Percentiles rank a stretch among this genome's conserved stretches.
These are phyloP conservation scores for Citrus sinensis DNA, from an alignment of 345 rosid species.

Conservation along the genomic window DNA sequence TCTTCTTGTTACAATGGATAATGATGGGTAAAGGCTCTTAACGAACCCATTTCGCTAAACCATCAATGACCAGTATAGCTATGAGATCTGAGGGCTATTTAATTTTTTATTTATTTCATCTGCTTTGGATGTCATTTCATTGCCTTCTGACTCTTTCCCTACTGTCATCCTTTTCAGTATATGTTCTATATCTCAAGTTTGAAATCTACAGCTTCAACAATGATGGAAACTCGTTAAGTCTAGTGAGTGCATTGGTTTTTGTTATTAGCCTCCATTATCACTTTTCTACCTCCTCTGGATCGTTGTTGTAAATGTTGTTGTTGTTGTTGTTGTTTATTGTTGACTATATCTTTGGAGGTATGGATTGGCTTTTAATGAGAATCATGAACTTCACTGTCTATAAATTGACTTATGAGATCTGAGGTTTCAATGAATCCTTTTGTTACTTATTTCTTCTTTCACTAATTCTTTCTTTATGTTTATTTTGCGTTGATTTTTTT, in stretches of 20 bases:
- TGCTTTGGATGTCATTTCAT: not conserved
- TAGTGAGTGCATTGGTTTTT: constrained; percentile 3
- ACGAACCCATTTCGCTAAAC: constrained; percentile 1
- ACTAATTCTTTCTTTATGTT: not conserved
- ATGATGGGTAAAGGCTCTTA: constrained; percentile 8
- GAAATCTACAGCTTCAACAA: not conserved
- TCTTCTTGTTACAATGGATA: not conserved
- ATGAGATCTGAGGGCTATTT: constrained; percentile 30
- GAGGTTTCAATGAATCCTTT: not conserved
- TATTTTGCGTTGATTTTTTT: not conserved
- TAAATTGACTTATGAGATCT: not conserved
- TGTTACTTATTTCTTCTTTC: not conserved
- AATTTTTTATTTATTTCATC: not conserved
- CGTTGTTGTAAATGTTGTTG: not conserved
- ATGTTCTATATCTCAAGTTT: not conserved
- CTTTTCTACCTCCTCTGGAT: not conserved
- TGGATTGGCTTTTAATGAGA: constrained; percentile 1
- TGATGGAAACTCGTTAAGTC: not conserved
- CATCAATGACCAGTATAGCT: constrained; percentile 17
- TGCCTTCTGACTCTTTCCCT: too few relatives aligned
- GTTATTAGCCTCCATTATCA: not conserved
- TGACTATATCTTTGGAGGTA: not conserved
- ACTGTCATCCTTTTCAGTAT: too few relatives aligned
- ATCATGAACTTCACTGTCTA: not conserved
- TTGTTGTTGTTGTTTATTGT: constrained; percentile 3